Conservation (phyloP, 2,329 filamentous ascomycete species). For the Metarhizium robertsii region DNA sequence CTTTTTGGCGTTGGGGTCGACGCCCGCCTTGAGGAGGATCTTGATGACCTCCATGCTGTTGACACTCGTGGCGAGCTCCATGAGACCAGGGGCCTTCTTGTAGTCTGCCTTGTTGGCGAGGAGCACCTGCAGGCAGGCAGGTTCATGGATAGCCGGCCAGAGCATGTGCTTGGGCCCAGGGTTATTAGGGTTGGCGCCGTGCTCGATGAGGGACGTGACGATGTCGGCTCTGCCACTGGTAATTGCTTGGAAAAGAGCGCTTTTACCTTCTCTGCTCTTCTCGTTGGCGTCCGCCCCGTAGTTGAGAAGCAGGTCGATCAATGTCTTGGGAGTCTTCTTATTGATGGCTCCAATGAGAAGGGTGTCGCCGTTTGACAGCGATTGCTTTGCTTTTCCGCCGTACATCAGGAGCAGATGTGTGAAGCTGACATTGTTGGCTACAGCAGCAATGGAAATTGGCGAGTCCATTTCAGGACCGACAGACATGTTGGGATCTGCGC, state of each 20-base stretch:
- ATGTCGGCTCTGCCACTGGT: conserved; percentile 46
- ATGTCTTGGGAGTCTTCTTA: conserved; percentile 42
- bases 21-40: conserved; percentile 46
- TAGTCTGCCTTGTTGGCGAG: conserved; percentile 49
- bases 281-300: conserved; percentile 49
- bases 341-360: conserved; percentile 51
- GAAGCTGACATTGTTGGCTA: conserved; percentile 44
- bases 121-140: conserved; percentile 48
- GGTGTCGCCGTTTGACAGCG: conserved; percentile 49
- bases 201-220: conserved; percentile 38
- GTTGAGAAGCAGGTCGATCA: conserved; percentile 50
- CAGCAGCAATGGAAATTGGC: conserved; percentile 41
- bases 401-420: conserved; percentile 52
- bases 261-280: conserved; percentile 53
- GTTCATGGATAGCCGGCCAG: conserved; percentile 54
- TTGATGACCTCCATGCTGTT: conserved; percentile 55
- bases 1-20: conserved; percentile 53
- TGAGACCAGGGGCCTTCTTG: conserved; percentile 51
- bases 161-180: conserved; percentile 61
- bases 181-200: conserved; percentile 57
- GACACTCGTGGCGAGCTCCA: conserved; percentile 54
- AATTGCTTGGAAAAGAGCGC: conserved; percentile 54
- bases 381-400: conserved; percentile 46
- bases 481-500: conserved; percentile 46
- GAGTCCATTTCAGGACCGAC: conserved; percentile 42